Base-by-base conservation (phyloP, 331 rosid species). In the Quercus tomentella region DNA sequence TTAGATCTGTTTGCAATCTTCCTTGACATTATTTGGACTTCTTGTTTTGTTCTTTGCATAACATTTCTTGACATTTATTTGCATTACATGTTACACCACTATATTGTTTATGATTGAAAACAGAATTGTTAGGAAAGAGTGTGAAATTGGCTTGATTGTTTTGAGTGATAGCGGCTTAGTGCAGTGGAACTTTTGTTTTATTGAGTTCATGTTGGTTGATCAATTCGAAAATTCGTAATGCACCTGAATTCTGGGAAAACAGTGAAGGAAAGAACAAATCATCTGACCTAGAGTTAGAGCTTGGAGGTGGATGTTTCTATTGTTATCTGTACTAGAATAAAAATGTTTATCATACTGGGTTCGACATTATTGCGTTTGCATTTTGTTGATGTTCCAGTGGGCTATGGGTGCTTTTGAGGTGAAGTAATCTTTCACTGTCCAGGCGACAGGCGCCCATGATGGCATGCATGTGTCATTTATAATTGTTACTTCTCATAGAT, bases 1-100 rank as follows among this genome's bases (percentile, higher is more conserved):
- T 95, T 74, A 70, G 91, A 66, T 54, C 30, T 45, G 56, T 43
- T 37, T 57, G 73, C 62, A 15, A 2, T 69, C 60, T 11, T 77
- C 60, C 45, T 71, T 83, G 26, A 26, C 30, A 55, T 82, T 77
- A 33, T 17, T 74, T 81, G 66, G 45, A 41, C 65, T 68, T 62
- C 57, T 49, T 74, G 18, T 77, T 71, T 63, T 77, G 7, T 62
- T 52, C 21, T 62, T 52, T 62, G 54, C 74, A 15, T 75, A 45
- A 18, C 11, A 12, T 70, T 4, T 60, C 58, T 25, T 60, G 61
- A 67, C 45, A 65, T 25, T 70, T 61, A 17, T 62, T 31, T 49
- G 66, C 17, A 15, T 49, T 14, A 49, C 18, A 49, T 49, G 67
- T 15, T 61, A 25, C 12, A 61, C 35, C 67, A 25, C 26, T 26